Conservation (phyloP, 805 yeast genomes). For the Sugiyamaella floridensis region DNA sequence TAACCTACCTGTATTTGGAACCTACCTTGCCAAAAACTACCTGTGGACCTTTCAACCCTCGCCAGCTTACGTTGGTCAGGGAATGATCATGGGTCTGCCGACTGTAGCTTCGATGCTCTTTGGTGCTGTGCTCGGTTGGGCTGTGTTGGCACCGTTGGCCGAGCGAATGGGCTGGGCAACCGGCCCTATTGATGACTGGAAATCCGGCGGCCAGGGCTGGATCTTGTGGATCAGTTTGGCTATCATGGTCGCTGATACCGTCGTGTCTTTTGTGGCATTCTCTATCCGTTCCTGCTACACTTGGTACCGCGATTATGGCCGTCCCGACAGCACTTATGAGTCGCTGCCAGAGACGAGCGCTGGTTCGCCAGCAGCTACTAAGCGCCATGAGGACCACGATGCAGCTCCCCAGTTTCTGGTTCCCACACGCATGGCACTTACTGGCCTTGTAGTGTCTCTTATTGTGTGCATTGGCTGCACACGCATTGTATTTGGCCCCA, state of each 20-base stretch:
- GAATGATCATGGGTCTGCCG: conserved; percentile 92
- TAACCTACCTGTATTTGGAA: conserved; percentile 71
- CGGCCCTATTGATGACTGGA: conserved; percentile 88
- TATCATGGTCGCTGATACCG: conserved; percentile 88
- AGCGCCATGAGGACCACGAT: conserved; percentile 13
- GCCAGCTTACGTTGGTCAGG: conserved; percentile 96
- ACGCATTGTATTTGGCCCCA: conserved; percentile 57
- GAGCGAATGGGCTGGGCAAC: conserved; percentile 75
- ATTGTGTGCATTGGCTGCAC: conserved; percentile 61
- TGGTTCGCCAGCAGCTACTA: background rate
- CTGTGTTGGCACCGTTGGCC: conserved; percentile 74
- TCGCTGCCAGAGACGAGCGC: background rate
- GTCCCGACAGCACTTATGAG: conserved; percentile 1
- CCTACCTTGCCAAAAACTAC: conserved; percentile 49
- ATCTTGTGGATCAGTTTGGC: conserved; percentile 89
- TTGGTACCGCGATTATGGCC: background rate
- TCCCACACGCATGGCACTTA: conserved; percentile 39
- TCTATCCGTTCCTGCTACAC: conserved; percentile 37
- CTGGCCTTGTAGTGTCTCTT: conserved; percentile 63
- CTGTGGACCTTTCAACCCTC: conserved; percentile 91
- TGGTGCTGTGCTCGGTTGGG: conserved; percentile 93
- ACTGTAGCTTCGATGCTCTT: conserved; percentile 86
- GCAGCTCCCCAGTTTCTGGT: conserved; percentile 44
- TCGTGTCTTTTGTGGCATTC: conserved; percentile 68
- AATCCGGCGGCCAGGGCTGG: conserved; percentile 94